Conservation (phyloP, 176 grass and related monocot genomes). For the maize (Zea mays) region Zm-B73-REFERENCE-NAM-5.0 NC_050098.1:66471001-66471500, state of each 20-base stretch:
- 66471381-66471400: conserved; percentile 93
- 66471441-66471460: conserved; percentile 75
- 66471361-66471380: conserved; percentile 86
- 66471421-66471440: conserved; percentile 83
- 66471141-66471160: conserved; percentile 45
- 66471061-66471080: conserved; percentile 41
- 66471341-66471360: conserved; percentile 95
- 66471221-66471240: conserved; percentile 89
- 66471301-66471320: conserved; percentile 92
- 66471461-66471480: conserved; percentile 58
- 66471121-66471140: conserved; percentile 46
- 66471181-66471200: conserved; percentile 47
- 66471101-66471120: conserved; percentile 40
- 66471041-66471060: conserved; percentile 47
- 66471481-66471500: conserved; percentile 61
- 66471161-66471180: conserved; percentile 30
- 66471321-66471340: conserved; percentile 80
- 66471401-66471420: conserved; percentile 89
- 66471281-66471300: conserved; percentile 84
- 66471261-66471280: conserved; percentile 75
- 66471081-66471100: conserved; percentile 40
- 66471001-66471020: conserved; percentile 26
- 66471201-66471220: conserved; percentile 69
- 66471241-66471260: conserved; percentile 84
- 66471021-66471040: conserved; percentile 41